phyloP scores from a whole-genome alignment of 2,329 filamentous ascomycete species.

The Penicillium capsulatum region DNA sequence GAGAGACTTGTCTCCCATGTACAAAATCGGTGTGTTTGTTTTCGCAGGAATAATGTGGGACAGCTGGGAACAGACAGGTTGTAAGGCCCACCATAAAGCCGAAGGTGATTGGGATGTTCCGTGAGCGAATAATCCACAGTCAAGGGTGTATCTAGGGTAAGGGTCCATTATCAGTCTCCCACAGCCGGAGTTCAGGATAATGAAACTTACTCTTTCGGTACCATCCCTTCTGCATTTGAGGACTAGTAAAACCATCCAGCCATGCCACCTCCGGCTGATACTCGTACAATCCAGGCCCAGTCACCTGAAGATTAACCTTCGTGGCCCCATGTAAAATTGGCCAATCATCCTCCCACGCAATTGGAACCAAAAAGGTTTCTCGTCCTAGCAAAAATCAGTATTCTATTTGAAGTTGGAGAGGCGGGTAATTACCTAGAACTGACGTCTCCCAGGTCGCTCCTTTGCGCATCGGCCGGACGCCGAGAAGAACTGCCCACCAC shows the following conservation, averaged over 20 bases:
- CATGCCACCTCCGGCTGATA: slow-evolving; percentile 20
- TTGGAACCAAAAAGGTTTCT: slow-evolving; percentile 50
- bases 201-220: slow-evolving; percentile 36
- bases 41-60: slow-evolving; percentile 53
- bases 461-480: slow-evolving; percentile 39
- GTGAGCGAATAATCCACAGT: slow-evolving; percentile 47
- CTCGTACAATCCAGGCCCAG: slow-evolving; percentile 21
- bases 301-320: slow-evolving; percentile 38
- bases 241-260: slow-evolving; percentile 34
- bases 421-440: slow-evolving; percentile 36
- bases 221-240: slow-evolving; percentile 32
- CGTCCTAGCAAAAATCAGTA: slow-evolving; percentile 32
- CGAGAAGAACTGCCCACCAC: slow-evolving; percentile 50
- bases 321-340: slow-evolving; percentile 49
- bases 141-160: slow-evolving; percentile 48
- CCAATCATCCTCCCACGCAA: slow-evolving; percentile 52
- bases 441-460: slow-evolving; percentile 36
- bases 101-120: slow-evolving; percentile 43
- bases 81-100: slow-evolving; percentile 52
- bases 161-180: neutral
- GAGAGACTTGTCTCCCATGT: slow-evolving; percentile 44
- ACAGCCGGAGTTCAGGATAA: slow-evolving; percentile 2
- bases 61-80: slow-evolving; percentile 49
- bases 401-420: neutral
- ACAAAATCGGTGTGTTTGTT: slow-evolving; percentile 47